These are phyloP conservation scores for Candida ipomoeae DNA, from an alignment of 805 yeast genomes.

Conservation along the genomic window DNA sequence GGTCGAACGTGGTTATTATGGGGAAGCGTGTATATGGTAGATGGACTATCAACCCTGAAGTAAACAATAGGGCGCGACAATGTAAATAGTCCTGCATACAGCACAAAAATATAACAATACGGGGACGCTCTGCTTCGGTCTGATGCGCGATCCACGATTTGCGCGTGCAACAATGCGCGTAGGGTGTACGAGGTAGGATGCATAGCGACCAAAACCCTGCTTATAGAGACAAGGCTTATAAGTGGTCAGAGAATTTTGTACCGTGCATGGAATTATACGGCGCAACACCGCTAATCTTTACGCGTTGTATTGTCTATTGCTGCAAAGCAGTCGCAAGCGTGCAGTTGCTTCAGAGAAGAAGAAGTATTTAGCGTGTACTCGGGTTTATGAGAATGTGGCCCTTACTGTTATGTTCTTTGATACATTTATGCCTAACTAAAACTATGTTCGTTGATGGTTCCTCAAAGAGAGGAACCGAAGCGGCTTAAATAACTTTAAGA, in stretches of 20 bases:
- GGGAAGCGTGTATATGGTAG: constrained; percentile 2
- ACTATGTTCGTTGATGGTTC: too few relatives aligned
- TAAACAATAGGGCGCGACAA: constrained; percentile 1
- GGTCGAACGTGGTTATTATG: background rate
- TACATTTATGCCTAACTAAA: too few relatives aligned
- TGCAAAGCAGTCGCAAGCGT: background rate
- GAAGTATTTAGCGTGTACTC: too few relatives aligned
- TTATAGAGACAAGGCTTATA: background rate
- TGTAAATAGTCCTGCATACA: background rate
- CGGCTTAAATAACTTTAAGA: too few relatives aligned
- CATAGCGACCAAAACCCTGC: background rate
- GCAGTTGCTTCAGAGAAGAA: too few relatives aligned
- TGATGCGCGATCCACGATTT: background rate
- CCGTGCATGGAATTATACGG: background rate
- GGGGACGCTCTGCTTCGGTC: background rate
- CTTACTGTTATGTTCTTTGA: too few relatives aligned
- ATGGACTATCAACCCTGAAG: background rate
- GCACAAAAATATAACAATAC: background rate
- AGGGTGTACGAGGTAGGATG: background rate
- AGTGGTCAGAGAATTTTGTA: background rate
- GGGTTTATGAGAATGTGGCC: too few relatives aligned
- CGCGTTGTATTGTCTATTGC: background rate
- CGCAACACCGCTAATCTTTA: background rate
- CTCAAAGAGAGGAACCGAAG: too few relatives aligned
- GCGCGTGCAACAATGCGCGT: background rate